Evolutionary conservation across 1,284 basidiomycete species (phyloP).

Genomic region (Tremellales sp.): DNA sequence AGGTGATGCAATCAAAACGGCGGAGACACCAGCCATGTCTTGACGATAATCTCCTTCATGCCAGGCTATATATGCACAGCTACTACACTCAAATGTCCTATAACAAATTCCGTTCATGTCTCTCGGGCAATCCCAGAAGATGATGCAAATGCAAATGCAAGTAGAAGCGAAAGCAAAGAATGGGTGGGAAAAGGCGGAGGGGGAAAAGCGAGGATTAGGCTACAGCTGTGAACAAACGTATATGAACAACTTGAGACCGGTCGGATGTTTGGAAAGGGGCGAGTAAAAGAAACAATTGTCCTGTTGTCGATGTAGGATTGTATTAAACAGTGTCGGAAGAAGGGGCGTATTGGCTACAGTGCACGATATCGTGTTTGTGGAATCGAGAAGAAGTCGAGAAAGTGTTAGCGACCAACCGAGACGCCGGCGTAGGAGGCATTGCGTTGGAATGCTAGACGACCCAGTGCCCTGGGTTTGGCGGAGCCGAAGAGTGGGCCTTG

Average conservation of each 20-base stretch:
- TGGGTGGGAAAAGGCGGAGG: background rate
- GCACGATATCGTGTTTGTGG: background rate
- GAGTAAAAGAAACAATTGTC: background rate
- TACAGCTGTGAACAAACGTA: background rate
- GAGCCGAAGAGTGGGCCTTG: conserved; percentile 43
- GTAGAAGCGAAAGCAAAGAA: too few relatives aligned
- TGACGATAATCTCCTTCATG: too few relatives aligned
- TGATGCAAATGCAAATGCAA: too few relatives aligned
- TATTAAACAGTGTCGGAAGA: background rate
- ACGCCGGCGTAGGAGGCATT: conserved; percentile 31
- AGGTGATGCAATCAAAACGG: too few relatives aligned
- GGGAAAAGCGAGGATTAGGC: background rate
- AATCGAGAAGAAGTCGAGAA: background rate
- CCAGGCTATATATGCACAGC: too few relatives aligned
- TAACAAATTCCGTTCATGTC: too few relatives aligned
- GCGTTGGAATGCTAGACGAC: conserved; percentile 22
- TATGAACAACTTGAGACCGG: background rate
- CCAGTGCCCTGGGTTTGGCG: conserved; percentile 30
- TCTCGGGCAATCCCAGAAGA: too few relatives aligned
- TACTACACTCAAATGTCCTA: too few relatives aligned
- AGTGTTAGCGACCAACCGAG: background rate
- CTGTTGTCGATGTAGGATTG: background rate
- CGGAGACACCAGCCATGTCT: too few relatives aligned
- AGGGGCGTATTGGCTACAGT: background rate
- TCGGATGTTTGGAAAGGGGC: background rate